phyloP scores from a whole-genome alignment of 345 rosid species.

The Turritis glabra region DNA sequence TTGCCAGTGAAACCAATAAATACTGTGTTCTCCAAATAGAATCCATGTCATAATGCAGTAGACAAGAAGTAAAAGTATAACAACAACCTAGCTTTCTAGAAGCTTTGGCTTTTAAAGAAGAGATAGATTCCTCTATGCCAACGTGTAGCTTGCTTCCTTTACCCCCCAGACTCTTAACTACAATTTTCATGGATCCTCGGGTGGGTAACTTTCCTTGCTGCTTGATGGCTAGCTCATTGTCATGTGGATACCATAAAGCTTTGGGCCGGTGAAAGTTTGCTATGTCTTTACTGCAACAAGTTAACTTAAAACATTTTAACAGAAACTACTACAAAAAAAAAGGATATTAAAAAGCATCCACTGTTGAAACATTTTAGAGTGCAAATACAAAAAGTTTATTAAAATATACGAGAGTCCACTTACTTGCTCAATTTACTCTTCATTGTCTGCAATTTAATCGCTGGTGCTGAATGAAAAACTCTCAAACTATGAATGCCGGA shows the following conservation, averaged over 20 bases:
- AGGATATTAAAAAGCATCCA: neutral
- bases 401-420: constrained; percentile 33
- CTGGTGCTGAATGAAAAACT: constrained; percentile 93
- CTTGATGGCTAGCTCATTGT: constrained; percentile 87
- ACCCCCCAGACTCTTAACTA: constrained; percentile 95
- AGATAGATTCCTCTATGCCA: constrained; percentile 74
- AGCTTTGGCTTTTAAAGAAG: constrained; percentile 85
- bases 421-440: constrained; percentile 97
- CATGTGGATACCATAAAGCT: constrained; percentile 95
- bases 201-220: constrained; percentile 80
- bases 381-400: constrained; percentile 1
- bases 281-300: constrained; percentile 76
- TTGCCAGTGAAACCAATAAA: constrained; percentile 16
- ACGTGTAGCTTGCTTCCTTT: constrained; percentile 94
- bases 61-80: constrained; percentile 26
- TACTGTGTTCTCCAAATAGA: constrained; percentile 5
- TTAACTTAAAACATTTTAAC: constrained; percentile 10
- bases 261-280: constrained; percentile 96
- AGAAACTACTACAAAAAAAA: constrained; percentile 9
- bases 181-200: constrained; percentile 79
- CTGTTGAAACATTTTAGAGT: neutral
- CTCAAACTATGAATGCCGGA: constrained; percentile 69
- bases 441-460: constrained; percentile 90
- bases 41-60: constrained; percentile 10
- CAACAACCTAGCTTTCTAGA: constrained; percentile 88